Evolutionary conservation across 75 land plant genomes (phyloP).

Genomic region (Cunninghamia lanceolata): DNA sequence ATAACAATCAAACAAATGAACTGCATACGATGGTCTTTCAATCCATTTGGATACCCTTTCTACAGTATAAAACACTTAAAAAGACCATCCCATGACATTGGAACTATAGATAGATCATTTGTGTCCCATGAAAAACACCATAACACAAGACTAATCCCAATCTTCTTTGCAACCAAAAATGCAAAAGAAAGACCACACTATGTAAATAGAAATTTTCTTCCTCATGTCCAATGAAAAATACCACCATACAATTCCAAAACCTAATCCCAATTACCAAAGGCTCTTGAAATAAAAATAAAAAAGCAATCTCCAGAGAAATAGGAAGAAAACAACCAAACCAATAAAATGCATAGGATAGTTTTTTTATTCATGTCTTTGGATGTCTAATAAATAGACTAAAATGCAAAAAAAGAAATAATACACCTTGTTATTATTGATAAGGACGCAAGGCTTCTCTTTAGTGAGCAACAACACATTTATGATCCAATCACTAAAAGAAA

Average conservation of each 20-base stretch:
- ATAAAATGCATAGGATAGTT: not conserved
- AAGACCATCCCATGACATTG: not conserved
- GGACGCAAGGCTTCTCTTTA: not conserved
- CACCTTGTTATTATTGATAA: not conserved
- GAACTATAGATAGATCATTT: not conserved
- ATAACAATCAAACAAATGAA: not conserved
- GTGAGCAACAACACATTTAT: not conserved
- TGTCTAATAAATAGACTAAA: not conserved
- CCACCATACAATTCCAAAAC: not conserved
- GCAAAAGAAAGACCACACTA: not conserved
- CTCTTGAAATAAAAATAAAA: not conserved
- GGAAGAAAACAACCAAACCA: not conserved
- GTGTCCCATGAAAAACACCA: not conserved
- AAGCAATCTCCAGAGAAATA: not conserved
- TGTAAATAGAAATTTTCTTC: not conserved
- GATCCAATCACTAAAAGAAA: not conserved
- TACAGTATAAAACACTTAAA: not conserved
- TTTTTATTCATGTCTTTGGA: not conserved
- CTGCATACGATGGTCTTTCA: not conserved
- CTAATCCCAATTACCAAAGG: not conserved
- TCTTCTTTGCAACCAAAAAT: not conserved
- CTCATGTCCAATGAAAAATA: not conserved
- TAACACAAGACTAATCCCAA: not conserved
- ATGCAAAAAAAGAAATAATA: not conserved
- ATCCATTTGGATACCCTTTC: not conserved